Evolutionary conservation across 176 grass and related monocot genomes (phyloP).

Genomic region (Raddia distichophylla): DNA sequence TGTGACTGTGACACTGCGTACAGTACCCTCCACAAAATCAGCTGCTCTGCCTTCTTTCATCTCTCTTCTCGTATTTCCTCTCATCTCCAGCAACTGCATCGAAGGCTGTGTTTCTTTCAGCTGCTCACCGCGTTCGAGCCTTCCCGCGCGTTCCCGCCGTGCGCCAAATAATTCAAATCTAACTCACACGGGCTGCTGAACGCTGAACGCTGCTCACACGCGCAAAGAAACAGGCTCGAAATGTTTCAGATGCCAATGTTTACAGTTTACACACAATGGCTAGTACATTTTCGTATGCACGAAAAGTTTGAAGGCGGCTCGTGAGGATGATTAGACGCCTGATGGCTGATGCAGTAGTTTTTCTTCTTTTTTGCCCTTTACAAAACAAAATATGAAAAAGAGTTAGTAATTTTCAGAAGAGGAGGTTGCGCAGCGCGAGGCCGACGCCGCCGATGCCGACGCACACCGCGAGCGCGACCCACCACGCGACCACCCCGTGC

Average conservation of each 20-base stretch:
- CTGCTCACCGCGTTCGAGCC: too few relatives aligned
- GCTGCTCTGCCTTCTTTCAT: not conserved
- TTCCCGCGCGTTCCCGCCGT: too few relatives aligned
- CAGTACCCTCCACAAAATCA: not conserved
- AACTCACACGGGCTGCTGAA: too few relatives aligned
- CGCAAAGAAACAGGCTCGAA: too few relatives aligned
- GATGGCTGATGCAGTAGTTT: conserved; percentile 8
- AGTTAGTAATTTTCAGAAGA: conserved; percentile 54
- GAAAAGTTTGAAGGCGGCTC: not conserved
- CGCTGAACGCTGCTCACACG: too few relatives aligned
- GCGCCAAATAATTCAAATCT: too few relatives aligned
- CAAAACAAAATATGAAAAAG: conserved; percentile 24
- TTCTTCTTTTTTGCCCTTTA: not conserved
- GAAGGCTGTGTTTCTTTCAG: too few relatives aligned
- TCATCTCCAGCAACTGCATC: not conserved
- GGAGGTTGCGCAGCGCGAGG: conserved; percentile 62
- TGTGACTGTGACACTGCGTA: too few relatives aligned
- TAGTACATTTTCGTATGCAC: not conserved
- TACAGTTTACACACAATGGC: not conserved
- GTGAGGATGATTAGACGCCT: not conserved
- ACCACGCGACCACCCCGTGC: conserved; percentile 58
- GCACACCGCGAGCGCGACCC: conserved; percentile 76
- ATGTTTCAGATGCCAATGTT: not conserved
- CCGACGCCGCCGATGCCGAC: conserved; percentile 79
- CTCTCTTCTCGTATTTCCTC: not conserved